Evolutionary conservation across 2,329 filamentous ascomycete species (phyloP), one percentile per base, ranked within the genome.

Genomic region (Juglanconis sp.): DNA sequence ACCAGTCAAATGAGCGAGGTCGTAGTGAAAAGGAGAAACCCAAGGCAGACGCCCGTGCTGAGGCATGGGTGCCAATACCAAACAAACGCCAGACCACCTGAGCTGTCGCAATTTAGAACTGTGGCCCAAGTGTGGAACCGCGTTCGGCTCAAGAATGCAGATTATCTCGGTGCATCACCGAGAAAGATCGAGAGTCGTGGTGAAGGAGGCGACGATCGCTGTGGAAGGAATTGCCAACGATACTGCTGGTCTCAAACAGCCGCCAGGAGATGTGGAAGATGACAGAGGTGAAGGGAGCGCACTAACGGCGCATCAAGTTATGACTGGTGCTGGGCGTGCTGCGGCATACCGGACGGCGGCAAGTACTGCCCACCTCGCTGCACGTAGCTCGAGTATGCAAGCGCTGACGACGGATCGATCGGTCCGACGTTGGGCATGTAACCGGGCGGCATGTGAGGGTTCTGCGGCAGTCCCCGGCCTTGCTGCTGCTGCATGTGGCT

Each of bases 311-410:
- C 15, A 34, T 32, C 24, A 32, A 11, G 3, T 79, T 80, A 92
- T 76, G 89, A 87, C 77, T 91, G 89, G 74, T 93, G 90, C 66
- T 90, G 89, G 69, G 90, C 88, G 77, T 91, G 91, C 70, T 92
- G 89, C 60, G 90, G 88, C 84, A 95, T 91, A 68, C 90, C 87
- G 65, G 84, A 82, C 57, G 89, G 84, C 56, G 89, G 89, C 87
- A 96, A 87, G 69, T 92, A 93, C 70, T 88, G 89, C 70, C 86
- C 87, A 66, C 84, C 83, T 71, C 85, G 85, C 71, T 90, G 87
- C 69, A 96, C 87, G 72, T 95, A 95, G 74, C 87, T 90, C 72
- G 92, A 89, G 73, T 96, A 96, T 38, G 89, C 88, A 70, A 92
- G 81, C 63, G 92, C 90, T 74, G 92, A 87, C 70, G 91, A 88